These are phyloP conservation scores for Lagenaria siceraria DNA, from an alignment of 306 rosid genomes.

Conservation along the genomic window DNA sequence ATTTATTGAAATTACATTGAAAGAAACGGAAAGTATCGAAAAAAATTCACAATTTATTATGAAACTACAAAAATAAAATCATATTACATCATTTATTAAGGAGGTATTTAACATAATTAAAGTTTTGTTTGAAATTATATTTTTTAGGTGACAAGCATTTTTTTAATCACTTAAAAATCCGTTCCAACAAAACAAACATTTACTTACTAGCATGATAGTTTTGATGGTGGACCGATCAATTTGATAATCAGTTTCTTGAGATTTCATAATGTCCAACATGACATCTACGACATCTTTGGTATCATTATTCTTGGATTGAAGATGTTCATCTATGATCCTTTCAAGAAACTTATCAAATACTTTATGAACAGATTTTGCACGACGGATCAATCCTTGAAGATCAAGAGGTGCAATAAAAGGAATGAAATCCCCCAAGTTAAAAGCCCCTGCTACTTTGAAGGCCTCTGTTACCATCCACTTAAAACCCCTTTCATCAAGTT, in stretches of 20 bases:
- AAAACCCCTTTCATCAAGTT: neutral
- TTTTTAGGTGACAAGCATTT: too few relatives aligned
- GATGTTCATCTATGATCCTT: neutral
- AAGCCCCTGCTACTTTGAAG: neutral
- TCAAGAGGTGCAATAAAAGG: neutral
- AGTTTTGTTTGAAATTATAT: too few relatives aligned
- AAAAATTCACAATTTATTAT: too few relatives aligned
- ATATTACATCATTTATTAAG: too few relatives aligned
- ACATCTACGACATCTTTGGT: neutral
- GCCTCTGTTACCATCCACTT: neutral
- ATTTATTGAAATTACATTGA: too few relatives aligned
- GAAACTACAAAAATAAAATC: too few relatives aligned
- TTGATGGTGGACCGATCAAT: neutral
- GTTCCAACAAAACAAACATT: too few relatives aligned
- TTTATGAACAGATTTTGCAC: neutral
- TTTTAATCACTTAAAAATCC: too few relatives aligned
- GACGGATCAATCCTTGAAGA: neutral
- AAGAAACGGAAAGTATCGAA: too few relatives aligned
- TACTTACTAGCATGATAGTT: neutral
- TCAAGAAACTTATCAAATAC: neutral
- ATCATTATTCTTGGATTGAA: neutral
- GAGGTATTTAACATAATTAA: too few relatives aligned
- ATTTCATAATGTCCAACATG: neutral
- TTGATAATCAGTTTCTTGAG: neutral
- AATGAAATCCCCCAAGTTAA: neutral